These are phyloP conservation scores for Climacium dendroides DNA, from an alignment of 225 moss, liverwort and hornwort species.

Conservation along the genomic window DNA sequence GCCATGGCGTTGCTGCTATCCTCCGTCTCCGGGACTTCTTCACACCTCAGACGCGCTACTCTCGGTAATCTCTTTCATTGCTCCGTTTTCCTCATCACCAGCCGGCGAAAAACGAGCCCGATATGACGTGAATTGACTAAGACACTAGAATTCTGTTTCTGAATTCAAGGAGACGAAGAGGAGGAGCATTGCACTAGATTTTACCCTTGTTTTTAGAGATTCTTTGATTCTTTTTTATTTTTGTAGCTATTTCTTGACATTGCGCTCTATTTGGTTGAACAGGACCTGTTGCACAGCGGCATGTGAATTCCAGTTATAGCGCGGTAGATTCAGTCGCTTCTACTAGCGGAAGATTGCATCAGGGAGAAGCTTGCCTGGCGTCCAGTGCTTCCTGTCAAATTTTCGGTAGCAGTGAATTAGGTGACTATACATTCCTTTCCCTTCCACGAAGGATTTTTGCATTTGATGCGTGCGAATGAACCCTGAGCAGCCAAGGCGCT, in stretches of 20 bases:
- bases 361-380: slow-evolving; percentile 10
- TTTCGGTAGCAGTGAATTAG: slow-evolving; percentile 4
- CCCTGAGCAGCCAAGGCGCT: not conserved
- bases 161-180: not conserved
- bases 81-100: too few species aligned
- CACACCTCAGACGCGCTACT: not conserved
- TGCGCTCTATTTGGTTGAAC: not conserved
- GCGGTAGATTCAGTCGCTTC: not conserved
- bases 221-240: not conserved
- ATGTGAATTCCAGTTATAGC: not conserved
- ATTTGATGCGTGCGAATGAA: not conserved
- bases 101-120: not conserved
- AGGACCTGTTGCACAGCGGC: slow-evolving; percentile 2
- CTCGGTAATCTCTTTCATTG: not conserved
- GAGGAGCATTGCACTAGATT: not conserved
- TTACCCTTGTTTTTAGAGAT: not conserved
- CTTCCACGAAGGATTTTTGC: not conserved
- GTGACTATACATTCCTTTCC: not conserved
- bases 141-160: not conserved
- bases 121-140: not conserved
- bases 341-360: not conserved
- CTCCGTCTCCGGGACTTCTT: not conserved
- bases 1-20: slow-evolving; percentile 18
- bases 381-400: slow-evolving; percentile 17
- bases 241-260: not conserved